Conservation (phyloP, 225 moss, liverwort and hornwort genomes). For the Sphagnum tenellum region DNA sequence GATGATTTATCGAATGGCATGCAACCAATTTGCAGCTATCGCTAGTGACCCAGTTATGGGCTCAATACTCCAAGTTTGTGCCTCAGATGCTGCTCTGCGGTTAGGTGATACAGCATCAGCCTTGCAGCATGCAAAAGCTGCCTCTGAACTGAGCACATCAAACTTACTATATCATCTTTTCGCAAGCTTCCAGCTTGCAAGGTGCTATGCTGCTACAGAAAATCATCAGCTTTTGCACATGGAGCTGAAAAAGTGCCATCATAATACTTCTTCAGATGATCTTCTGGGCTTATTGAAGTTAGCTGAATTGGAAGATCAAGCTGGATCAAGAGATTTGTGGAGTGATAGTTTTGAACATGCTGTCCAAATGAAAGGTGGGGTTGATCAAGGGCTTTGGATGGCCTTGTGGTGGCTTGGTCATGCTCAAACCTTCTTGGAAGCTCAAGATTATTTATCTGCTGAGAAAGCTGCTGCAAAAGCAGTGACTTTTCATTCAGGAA, state of each 20-base stretch:
- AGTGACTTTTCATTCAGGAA: constrained; percentile 41
- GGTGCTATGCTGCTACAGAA: constrained; percentile 53
- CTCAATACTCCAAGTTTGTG: constrained; percentile 43
- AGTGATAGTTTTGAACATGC: constrained; percentile 45
- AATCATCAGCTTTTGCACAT: constrained; percentile 40
- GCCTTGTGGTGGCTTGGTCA: constrained; percentile 40
- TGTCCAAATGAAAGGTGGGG: constrained; percentile 24
- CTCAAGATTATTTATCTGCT: constrained; percentile 54
- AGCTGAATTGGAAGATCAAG: constrained; percentile 54
- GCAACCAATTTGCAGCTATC: constrained; percentile 16
- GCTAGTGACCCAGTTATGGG: constrained; percentile 23
- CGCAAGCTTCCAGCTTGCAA: constrained; percentile 62
- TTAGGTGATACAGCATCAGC: constrained; percentile 39
- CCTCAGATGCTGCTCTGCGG: constrained; percentile 52
- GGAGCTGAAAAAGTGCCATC: constrained; percentile 50
- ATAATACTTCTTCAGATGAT: constrained; percentile 47
- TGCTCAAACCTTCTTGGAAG: constrained; percentile 52
- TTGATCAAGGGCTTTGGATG: constrained; percentile 41
- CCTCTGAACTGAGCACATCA: constrained; percentile 32
- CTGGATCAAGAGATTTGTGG: constrained; percentile 18
- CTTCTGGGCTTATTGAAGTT: constrained; percentile 57
- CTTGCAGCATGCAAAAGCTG: constrained; percentile 44
- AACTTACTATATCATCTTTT: constrained; percentile 16
- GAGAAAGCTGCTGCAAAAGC: constrained; percentile 70
- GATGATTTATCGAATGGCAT: constrained; percentile 34